Percentiles rank a stretch among this genome's conserved stretches.
These are phyloP conservation scores for Trichoderma sp. DNA, from an alignment of 2,329 filamentous ascomycete species.

Conservation along the genomic window DNA sequence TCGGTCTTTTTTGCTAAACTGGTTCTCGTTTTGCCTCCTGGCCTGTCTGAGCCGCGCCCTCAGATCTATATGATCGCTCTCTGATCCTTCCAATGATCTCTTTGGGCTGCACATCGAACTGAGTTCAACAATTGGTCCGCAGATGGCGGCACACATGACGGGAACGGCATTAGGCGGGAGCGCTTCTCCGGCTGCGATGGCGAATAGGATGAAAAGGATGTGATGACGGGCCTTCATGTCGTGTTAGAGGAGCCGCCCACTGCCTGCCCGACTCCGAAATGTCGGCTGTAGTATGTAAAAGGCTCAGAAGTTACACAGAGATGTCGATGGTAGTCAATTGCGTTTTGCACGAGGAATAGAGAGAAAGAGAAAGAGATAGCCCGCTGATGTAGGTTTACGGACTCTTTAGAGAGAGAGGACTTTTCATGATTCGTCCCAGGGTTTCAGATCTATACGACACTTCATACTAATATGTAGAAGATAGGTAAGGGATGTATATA, in stretches of 20 bases:
- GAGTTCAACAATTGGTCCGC: constrained; percentile 44
- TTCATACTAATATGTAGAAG: not conserved
- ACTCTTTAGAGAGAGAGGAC: not conserved
- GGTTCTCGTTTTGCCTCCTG: not conserved
- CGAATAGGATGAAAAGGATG: constrained; percentile 32
- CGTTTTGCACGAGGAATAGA: too few relatives aligned
- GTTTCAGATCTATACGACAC: not conserved
- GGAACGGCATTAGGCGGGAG: constrained; percentile 39
- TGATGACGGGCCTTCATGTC: constrained; percentile 32
- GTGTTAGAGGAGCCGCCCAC: not conserved
- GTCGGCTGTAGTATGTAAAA: not conserved
- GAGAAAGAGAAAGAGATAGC: not conserved
- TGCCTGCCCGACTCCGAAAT: not conserved
- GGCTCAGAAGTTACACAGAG: fast-evolving
- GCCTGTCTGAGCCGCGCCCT: not conserved
- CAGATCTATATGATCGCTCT: not conserved
- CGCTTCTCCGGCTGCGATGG: constrained; percentile 31
- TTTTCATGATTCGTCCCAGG: not conserved
- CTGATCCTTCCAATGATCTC: not conserved
- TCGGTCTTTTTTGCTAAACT: not conserved
- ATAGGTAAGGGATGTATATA: not conserved
- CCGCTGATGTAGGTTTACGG: not conserved
- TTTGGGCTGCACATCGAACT: constrained; percentile 35
- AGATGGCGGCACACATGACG: constrained; percentile 41
- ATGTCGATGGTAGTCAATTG: not conserved